phyloP scores from a whole-genome alignment of 371 early-diverging fungal species.

The Smittium mucronatum region DNA sequence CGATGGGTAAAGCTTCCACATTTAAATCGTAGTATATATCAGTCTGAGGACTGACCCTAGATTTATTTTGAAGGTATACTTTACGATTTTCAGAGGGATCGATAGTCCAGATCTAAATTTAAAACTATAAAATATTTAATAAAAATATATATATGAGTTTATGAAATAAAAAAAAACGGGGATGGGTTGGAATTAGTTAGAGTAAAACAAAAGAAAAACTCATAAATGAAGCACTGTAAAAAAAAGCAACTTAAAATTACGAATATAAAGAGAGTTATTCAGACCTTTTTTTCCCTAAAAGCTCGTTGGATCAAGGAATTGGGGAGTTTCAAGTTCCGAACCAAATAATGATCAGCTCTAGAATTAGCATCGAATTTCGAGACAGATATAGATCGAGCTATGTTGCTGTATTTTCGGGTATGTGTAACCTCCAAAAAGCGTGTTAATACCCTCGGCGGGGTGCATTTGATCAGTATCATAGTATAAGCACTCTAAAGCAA shows the following conservation, averaged over 20 bases:
- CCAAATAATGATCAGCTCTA: not conserved
- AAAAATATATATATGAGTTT: not conserved
- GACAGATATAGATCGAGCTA: not conserved
- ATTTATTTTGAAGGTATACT: not conserved
- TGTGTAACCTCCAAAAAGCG: too few species aligned
- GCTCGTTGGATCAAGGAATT: slow-evolving; percentile 1
- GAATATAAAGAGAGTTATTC: too few species aligned
- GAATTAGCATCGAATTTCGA: not conserved
- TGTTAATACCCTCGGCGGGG: too few species aligned
- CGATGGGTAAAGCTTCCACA: not conserved
- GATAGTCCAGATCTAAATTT: not conserved
- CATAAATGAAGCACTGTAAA: too few species aligned
- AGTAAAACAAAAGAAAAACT: too few species aligned
- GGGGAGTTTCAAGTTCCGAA: not conserved
- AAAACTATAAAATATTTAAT: not conserved
- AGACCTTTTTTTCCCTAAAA: slow-evolving; percentile 6
- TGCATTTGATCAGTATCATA: too few species aligned
- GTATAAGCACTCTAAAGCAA: too few species aligned
- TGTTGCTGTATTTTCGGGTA: not conserved
- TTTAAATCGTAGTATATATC: not conserved
- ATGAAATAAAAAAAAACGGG: not conserved
- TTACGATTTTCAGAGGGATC: not conserved
- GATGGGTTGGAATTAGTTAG: too few species aligned
- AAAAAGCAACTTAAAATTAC: too few species aligned
- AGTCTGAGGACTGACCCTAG: not conserved